Base-by-base conservation (phyloP, 2,329 filamentous ascomycete genomes). In the Alternaria arbusti region DNA sequence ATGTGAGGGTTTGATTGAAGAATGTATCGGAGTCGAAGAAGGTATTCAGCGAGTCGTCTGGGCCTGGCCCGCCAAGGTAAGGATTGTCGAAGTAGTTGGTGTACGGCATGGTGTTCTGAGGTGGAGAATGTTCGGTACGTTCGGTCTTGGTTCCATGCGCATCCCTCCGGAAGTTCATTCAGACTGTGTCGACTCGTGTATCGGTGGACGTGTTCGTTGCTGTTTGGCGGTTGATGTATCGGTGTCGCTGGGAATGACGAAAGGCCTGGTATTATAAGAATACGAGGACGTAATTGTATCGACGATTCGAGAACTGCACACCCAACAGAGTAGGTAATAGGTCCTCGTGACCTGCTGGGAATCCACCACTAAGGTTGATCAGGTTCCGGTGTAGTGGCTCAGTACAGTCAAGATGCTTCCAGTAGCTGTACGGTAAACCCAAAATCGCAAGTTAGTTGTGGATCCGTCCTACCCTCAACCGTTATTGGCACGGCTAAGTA, bases 1-100 rank as follows among this genome's bases (percentile, higher is more conserved):
- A 69, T 54, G 63, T 71, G 54, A 74, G 61, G n/a, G 71, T 70
- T 56, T 68, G 71, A 54, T 74, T 69, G 56, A 75, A 71, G 52
- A 73, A 70, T 12, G 63, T 59, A 22, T 77, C 71, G 32, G 66
- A 59, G 62, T 78, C 71, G 62, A 79, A 70, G 61, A 74, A 77
- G 28, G 69, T 61, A 30, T 72, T 70, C 59, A 76, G 59, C 9
- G 74, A 66, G 63, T 73, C 67, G 56, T 77, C 67, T 20, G 73
- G 68, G 23, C 59, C 64, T 25, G 63, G 54, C 12, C 75, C 71
- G 44, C 62, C 60, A 40, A 73, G 54, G 58, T 75, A 77, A 7
- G 70, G 62, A 58, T 68, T 72, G 57, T 76, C 73, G 58, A 73
- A 61, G 30, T 63, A 60, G 17, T 59, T 63, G 8, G 57, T 49